These are phyloP conservation scores for Colletotrichum sp. DNA, from an alignment of 2,329 filamentous ascomycete species.

Conservation along the genomic window DNA sequence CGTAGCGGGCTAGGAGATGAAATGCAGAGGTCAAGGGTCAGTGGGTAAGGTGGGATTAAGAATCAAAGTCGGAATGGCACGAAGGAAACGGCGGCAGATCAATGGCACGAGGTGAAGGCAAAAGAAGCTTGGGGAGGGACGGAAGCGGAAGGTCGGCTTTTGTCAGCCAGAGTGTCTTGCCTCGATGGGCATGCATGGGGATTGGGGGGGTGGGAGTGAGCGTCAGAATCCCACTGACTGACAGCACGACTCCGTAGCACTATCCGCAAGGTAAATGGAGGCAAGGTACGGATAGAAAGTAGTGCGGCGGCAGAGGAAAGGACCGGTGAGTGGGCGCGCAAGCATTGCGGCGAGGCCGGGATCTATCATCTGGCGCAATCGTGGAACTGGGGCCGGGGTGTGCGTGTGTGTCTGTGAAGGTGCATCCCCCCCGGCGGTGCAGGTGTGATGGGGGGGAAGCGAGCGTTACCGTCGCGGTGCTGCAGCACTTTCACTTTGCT, in stretches of 20 bases:
- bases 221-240: neutral
- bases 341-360: neutral
- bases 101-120: conserved; percentile 4
- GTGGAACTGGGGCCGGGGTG: conserved; percentile 6
- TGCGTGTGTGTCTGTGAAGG: neutral
- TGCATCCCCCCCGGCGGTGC: neutral
- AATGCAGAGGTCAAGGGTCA: neutral
- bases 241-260: neutral
- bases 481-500: neutral
- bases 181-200: neutral
- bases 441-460: neutral
- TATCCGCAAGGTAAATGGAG: neutral
- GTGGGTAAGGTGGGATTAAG: neutral
- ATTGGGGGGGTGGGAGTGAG: neutral
- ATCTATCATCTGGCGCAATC: conserved; percentile 19
- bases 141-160: conserved; percentile 18
- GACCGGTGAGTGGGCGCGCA: neutral
- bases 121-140: neutral
- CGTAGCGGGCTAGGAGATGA: neutral
- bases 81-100: conserved; percentile 2
- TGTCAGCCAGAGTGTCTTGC: conserved; percentile 15
- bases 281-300: neutral
- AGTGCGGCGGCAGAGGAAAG: neutral
- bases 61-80: conserved; percentile 1
- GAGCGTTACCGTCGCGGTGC: neutral